A percentile compares a stretch with the other conserved stretches of the same genome.
Evolutionary conservation across 2,329 filamentous ascomycete genomes (phyloP).

Genomic region (Penicillium italicum): DNA sequence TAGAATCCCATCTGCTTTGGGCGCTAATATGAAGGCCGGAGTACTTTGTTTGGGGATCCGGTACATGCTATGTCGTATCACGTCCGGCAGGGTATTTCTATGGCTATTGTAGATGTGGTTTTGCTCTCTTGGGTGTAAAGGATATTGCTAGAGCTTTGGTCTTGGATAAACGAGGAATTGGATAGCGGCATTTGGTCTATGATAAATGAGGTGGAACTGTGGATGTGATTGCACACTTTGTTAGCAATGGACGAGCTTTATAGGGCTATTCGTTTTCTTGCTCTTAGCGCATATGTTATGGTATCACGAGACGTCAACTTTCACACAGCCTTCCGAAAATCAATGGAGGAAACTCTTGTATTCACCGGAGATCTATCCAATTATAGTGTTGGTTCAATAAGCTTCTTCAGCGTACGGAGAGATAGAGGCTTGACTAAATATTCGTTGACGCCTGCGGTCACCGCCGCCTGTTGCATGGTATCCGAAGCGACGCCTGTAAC

Average conservation of each 20-base stretch:
- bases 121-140: too few species aligned
- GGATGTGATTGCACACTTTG: neutral
- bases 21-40: too few species aligned
- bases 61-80: too few species aligned
- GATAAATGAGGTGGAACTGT: constrained; percentile 25
- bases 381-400: constrained; percentile 15
- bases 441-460: constrained; percentile 30
- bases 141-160: constrained; percentile 19
- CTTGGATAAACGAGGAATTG: constrained; percentile 18
- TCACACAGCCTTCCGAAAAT: neutral
- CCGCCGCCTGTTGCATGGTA: constrained; percentile 31
- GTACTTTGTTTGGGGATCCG: too few species aligned
- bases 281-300: neutral
- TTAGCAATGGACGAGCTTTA: neutral
- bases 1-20: too few species aligned
- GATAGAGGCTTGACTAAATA: constrained; percentile 35
- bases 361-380: neutral
- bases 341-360: neutral
- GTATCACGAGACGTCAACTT: neutral
- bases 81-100: too few species aligned
- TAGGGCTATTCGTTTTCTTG: neutral
- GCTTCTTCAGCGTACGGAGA: constrained; percentile 30
- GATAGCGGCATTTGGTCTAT: constrained; percentile 29
- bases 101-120: too few species aligned
- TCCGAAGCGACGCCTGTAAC: constrained; percentile 33